Conservation (phyloP, 2,329 filamentous ascomycete genomes). For the Ophidiomyces ophidiicola region DNA sequence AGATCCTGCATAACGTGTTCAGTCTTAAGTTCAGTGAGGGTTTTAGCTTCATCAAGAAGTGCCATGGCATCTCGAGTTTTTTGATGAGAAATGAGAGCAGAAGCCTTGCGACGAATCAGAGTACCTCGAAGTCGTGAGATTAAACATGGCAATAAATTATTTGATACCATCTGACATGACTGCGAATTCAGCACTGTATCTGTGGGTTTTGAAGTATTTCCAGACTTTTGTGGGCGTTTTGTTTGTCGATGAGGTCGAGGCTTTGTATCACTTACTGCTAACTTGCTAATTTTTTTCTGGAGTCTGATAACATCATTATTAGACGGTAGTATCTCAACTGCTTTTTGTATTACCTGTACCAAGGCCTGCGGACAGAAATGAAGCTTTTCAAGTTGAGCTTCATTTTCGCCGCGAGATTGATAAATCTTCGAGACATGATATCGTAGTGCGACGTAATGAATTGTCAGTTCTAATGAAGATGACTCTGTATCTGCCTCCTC, state of each 20-base stretch:
- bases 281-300: conserved; percentile 32
- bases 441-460: conserved; percentile 40
- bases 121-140: conserved; percentile 35
- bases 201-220: neutral
- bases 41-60: conserved; percentile 35
- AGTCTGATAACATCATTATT: conserved; percentile 24
- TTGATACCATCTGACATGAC: conserved; percentile 17
- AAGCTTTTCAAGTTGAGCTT: conserved; percentile 39
- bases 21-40: conserved; percentile 34
- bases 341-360: conserved; percentile 28
- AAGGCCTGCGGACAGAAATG: conserved; percentile 37
- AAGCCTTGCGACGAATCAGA: conserved; percentile 34
- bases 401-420: conserved; percentile 30
- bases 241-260: conserved; percentile 1
- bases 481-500: conserved; percentile 47
- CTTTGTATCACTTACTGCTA: conserved; percentile 26
- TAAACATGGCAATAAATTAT: conserved; percentile 24
- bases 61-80: conserved; percentile 47
- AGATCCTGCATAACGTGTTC: conserved; percentile 48
- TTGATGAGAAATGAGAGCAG: conserved; percentile 29
- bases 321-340: conserved; percentile 22
- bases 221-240: conserved; percentile 1
- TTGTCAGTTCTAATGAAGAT: conserved; percentile 39
- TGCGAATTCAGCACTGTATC: conserved; percentile 19
- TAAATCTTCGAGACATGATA: conserved; percentile 36